Evolutionary conservation across 2,329 filamentous ascomycete genomes (phyloP), one percentile per base, ranked within the genome.

Genomic region (Trichoderma sp.): DNA sequence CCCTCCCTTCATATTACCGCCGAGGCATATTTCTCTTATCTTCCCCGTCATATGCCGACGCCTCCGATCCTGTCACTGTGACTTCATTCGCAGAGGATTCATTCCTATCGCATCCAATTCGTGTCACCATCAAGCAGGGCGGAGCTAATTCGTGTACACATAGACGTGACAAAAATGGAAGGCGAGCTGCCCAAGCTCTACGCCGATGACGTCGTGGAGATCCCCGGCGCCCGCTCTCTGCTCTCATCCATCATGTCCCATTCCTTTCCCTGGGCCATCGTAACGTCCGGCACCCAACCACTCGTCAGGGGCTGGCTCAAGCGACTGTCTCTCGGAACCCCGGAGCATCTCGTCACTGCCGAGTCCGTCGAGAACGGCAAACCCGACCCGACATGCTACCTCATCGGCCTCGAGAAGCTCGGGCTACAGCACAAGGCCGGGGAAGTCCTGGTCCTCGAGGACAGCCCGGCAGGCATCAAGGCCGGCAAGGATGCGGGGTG

Each of bases 401-500:
- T 83, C 60, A 83, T 93, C 61, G 92, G 91, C 17, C 86, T 87
- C 56, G 82, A 86, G 72, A 84, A 84, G 70, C 83, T 94, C 17
- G 84, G 83, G 1, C 77, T 89, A 22, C 76, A 83, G 22, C 82
- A 81, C 37, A 75, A 76, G 15, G 78, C 80, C 32, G 84, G 79
- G 64, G 79, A 81, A 35, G 80, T 94, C 52, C 82, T 97, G 66
- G 94, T 97, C 58, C 81, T 97, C 42, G 94, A 97, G 80, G 94
- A 97, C 80, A 92, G 92, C 67, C 93, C 94, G 5, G 92, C 93
- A 8, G 94, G 94, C 5, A 92, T 97, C 75, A 84, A 81, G 71
- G 89, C 93, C 32, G 94, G 93, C 58, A 96, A 94, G 80, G 92
- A 87, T 1, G 94, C 94, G 10, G 93, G 93, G 2, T 97, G 91